Conservation (phyloP, 176 grass and related monocot genomes). For the Puccinellia tenuiflora region DNA sequence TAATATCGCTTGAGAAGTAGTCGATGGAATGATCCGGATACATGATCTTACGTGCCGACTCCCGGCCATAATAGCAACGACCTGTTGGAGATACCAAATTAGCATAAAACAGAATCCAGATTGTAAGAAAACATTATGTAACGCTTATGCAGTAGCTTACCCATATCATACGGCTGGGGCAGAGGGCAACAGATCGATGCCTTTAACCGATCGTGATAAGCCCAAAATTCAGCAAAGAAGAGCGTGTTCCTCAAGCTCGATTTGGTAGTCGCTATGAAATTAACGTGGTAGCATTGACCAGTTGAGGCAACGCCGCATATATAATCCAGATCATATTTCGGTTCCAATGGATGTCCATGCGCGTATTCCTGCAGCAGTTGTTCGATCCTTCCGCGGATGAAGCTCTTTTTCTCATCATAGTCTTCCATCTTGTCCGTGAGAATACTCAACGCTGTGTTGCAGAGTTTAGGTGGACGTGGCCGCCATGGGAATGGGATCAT, state of each 20-base stretch:
- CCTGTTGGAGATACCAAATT: too few species aligned
- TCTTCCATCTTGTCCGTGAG: background rate
- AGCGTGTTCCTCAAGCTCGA: background rate
- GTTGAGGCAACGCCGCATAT: background rate
- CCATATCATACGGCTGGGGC: background rate
- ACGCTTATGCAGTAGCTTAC: too few species aligned
- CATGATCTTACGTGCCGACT: too few species aligned
- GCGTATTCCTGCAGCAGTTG: background rate
- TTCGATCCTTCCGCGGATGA: background rate
- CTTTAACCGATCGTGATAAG: background rate
- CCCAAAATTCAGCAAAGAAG: background rate
- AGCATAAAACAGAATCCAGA: too few species aligned
- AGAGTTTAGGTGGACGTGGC: background rate
- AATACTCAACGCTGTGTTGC: background rate
- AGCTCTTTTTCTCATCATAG: background rate
- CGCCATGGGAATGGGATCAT: background rate
- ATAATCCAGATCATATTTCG: background rate
- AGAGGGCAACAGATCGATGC: background rate
- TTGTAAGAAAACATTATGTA: too few species aligned
- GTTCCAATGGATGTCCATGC: background rate
- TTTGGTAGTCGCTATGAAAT: background rate
- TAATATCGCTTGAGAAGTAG: background rate
- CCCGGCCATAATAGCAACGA: too few species aligned
- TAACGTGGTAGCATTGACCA: background rate
- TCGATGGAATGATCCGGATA: too few species aligned